phyloP scores from a whole-genome alignment of 2,329 filamentous ascomycete species.

The Cladophialophora exuberans region DNA sequence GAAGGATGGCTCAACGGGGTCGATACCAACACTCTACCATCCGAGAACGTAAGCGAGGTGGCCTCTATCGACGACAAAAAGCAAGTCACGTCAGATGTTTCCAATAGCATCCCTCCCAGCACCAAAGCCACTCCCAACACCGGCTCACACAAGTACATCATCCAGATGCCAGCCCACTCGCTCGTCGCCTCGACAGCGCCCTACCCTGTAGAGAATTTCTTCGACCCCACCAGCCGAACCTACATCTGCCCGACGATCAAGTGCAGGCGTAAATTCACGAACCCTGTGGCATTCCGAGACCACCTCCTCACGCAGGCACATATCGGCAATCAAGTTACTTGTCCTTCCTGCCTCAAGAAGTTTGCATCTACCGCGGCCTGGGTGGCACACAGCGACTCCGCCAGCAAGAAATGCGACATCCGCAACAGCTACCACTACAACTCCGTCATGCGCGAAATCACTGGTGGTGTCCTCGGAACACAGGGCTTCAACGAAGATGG shows the following conservation, averaged over 20 bases:
- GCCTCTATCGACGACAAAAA: slow-evolving; percentile 24
- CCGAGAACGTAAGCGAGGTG: slow-evolving; percentile 19
- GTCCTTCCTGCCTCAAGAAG: slow-evolving; percentile 43
- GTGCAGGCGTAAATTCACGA: slow-evolving; percentile 38
- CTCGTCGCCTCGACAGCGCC: slow-evolving; percentile 17
- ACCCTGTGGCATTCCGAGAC: slow-evolving; percentile 35
- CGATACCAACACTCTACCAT: slow-evolving; percentile 4
- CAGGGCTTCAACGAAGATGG: slow-evolving; percentile 40
- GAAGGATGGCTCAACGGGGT: slow-evolving; percentile 19
- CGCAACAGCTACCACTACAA: slow-evolving; percentile 37
- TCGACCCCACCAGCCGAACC: slow-evolving; percentile 35
- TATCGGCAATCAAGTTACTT: slow-evolving; percentile 37
- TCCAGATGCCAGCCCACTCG: slow-evolving; percentile 19
- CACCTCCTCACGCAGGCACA: slow-evolving; percentile 40
- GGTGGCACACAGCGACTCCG: slow-evolving; percentile 46
- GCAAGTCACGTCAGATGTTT: slow-evolving; percentile 1
- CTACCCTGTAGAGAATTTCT: slow-evolving; percentile 38
- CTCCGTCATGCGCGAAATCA: slow-evolving; percentile 43
- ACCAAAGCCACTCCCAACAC: not conserved
- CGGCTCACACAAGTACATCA: slow-evolving; percentile 8
- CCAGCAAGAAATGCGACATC: slow-evolving; percentile 41
- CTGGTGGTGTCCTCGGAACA: slow-evolving; percentile 42
- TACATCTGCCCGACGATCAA: slow-evolving; percentile 39
- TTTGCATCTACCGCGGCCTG: slow-evolving; percentile 45
- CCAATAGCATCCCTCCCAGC: slow-evolving; percentile 8